These are phyloP conservation scores for Penicillium brevicompactum DNA, from an alignment of 2,329 filamentous ascomycete species.

Conservation along the genomic window DNA sequence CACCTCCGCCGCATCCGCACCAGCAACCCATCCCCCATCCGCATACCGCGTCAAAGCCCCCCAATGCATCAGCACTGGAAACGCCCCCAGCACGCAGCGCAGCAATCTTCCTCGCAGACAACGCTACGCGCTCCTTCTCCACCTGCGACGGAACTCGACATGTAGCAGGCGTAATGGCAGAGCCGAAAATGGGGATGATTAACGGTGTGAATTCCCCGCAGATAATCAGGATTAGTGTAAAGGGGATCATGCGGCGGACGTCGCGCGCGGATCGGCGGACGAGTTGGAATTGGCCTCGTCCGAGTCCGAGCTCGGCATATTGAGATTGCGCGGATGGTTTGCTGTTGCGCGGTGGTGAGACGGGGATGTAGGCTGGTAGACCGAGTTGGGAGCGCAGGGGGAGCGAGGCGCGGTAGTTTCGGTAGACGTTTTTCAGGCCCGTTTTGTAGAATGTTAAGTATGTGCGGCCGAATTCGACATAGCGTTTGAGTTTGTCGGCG, in stretches of 20 bases:
- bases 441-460: conserved; percentile 87
- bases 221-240: conserved; percentile 72
- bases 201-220: conserved; percentile 87
- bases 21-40: conserved; percentile 19
- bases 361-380: conserved; percentile 37
- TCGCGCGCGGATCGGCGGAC: conserved; percentile 70
- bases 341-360: conserved; percentile 25
- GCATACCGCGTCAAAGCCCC: conserved; percentile 29
- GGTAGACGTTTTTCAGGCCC: conserved; percentile 73
- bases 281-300: conserved; percentile 65
- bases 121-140: conserved; percentile 53
- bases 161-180: conserved; percentile 72
- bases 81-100: conserved; percentile 21
- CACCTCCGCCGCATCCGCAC: conserved; percentile 27
- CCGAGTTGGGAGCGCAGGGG: conserved; percentile 34
- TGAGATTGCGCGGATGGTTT: neutral
- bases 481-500: conserved; percentile 33
- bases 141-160: conserved; percentile 82
- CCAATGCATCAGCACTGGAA: conserved; percentile 12
- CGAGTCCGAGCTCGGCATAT: conserved; percentile 54
- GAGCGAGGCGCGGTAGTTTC: conserved; percentile 57
- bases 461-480: conserved; percentile 64
- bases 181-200: conserved; percentile 69
- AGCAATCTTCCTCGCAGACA: conserved; percentile 48
- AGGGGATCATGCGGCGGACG: conserved; percentile 74